A percentile compares a stretch with the other conserved stretches of the same genome.
These are phyloP conservation scores for Filobasidium wieringae DNA, from an alignment of 768 basidiomycete species.

Conservation along the genomic window DNA sequence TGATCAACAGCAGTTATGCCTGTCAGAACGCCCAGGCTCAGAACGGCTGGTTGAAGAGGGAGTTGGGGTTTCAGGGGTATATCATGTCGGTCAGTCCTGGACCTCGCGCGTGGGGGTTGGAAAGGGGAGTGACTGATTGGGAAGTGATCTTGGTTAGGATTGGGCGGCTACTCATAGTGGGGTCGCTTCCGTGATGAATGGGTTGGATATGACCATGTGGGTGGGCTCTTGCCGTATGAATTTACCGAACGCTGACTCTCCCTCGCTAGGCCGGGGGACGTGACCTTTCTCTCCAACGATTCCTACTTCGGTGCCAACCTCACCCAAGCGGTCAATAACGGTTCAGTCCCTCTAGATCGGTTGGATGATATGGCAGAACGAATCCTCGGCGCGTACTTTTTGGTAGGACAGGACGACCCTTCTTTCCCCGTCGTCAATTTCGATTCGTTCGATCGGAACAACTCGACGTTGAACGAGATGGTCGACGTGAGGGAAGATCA, in stretches of 20 bases:
- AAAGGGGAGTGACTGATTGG: no score
- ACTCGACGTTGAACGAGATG: constrained; percentile 32
- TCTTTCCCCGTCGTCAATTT: constrained; percentile 60
- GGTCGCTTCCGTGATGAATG: constrained; percentile 9
- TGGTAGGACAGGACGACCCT: constrained; percentile 35
- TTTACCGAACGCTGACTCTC: background rate
- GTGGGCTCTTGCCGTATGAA: background rate
- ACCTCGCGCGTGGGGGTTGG: background rate
- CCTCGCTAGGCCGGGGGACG: constrained; percentile 38
- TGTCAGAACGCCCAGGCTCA: constrained; percentile 36
- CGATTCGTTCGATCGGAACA: constrained; percentile 40
- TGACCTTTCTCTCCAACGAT: constrained; percentile 24
- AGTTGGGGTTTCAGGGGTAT: constrained; percentile 38
- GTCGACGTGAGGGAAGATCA: constrained; percentile 58
- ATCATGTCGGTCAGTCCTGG: background rate
- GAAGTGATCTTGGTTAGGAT: no score
- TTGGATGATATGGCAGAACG: constrained; percentile 57
- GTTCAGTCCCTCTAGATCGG: constrained; percentile 48
- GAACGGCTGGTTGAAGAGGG: constrained; percentile 38
- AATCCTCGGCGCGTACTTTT: constrained; percentile 47
- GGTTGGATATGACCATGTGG: constrained; percentile 32
- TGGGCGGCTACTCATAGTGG: constrained; percentile 11
- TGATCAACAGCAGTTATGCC: constrained; percentile 36
- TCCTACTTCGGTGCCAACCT: constrained; percentile 58
- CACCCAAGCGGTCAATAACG: constrained; percentile 57